Percentiles rank a stretch among this genome's conserved stretches.
These are phyloP conservation scores for Rubroboletus satanas DNA, from an alignment of 768 basidiomycete genomes.

Conservation along the genomic window DNA sequence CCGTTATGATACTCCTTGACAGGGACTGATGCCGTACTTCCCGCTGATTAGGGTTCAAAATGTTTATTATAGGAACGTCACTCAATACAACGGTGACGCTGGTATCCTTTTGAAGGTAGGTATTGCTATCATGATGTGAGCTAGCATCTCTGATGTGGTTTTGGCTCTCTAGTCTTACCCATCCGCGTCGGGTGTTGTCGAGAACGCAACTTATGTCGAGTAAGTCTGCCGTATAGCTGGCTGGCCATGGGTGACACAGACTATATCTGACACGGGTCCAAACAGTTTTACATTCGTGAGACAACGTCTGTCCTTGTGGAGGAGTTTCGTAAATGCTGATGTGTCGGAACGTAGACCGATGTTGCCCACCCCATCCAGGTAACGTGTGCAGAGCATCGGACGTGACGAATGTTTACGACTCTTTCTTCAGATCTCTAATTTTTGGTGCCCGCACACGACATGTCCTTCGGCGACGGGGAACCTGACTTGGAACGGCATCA, in stretches of 20 bases:
- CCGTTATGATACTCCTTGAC: neutral
- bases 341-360: neutral
- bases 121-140: neutral
- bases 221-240: neutral
- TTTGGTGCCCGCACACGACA: slow-evolving; percentile 2
- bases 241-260: neutral
- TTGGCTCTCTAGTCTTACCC: slow-evolving; percentile 7
- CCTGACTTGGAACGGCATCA: slow-evolving; percentile 7
- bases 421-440: neutral
- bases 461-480: neutral
- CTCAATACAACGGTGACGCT: neutral
- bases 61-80: slow-evolving; percentile 10
- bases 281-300: slow-evolving; percentile 14
- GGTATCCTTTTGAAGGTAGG: slow-evolving; percentile 10
- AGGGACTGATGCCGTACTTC: neutral
- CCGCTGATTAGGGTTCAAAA: slow-evolving; percentile 1
- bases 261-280: neutral
- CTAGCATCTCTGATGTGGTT: neutral
- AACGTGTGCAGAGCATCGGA: neutral
- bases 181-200: slow-evolving; percentile 6
- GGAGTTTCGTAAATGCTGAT: neutral
- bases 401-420: neutral
- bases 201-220: slow-evolving; percentile 11
- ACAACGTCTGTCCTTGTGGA: too few relatives aligned
- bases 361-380: slow-evolving; percentile 11